Evolutionary conservation across 306 rosid species (phyloP), one percentile per base, ranked within the genome.

Genomic region (Canavalia ensiformis): DNA sequence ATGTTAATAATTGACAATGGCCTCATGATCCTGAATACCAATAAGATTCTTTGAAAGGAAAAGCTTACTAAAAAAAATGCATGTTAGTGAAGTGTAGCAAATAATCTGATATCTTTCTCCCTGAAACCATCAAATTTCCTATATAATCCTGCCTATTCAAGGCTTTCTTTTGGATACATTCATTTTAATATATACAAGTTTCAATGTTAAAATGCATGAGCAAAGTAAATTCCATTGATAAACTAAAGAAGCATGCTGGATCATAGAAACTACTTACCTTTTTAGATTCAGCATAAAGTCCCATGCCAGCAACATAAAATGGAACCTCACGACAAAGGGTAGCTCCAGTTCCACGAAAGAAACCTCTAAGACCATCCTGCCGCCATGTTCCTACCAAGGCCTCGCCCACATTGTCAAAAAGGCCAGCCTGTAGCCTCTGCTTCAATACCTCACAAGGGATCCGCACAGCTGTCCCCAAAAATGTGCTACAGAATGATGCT

Each of bases 271-370:
- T 65, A 55, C 76, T 60, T 77, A 93, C 99, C 97, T 96, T 96
- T 79, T 92, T 94, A 54, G 98, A 92, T 89, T 96, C 99, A 37
- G 97, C 97, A 83, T 96, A 96, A 68, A 96, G 97, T 51, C 97
- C 99, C 97, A 90, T 96, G 87, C 99, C 99, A 64, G 98, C 97
- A 33, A 96, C 99, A 82, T 96, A 96, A 86, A 96, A 96, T 52
- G 99, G 99, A 86, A 96, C 98, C 88, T 96, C 99, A 13, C 99
- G 90, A 78, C 98, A 96, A 81, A 96, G 97, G 84, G 99, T 96
- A 41, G 98, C 97, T 67, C 98, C 98, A 13, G 99, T 96, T 83
- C 99, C 99, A 83, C 99, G 99, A 75, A 96, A 96, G 86, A 96
- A 96, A 8, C 99, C 99, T 87, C 82, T 88, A 50, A 91, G 91